These are phyloP conservation scores for Colletotrichum graminicola DNA, from an alignment of 2,329 filamentous ascomycete genomes.

Conservation along the genomic window DNA sequence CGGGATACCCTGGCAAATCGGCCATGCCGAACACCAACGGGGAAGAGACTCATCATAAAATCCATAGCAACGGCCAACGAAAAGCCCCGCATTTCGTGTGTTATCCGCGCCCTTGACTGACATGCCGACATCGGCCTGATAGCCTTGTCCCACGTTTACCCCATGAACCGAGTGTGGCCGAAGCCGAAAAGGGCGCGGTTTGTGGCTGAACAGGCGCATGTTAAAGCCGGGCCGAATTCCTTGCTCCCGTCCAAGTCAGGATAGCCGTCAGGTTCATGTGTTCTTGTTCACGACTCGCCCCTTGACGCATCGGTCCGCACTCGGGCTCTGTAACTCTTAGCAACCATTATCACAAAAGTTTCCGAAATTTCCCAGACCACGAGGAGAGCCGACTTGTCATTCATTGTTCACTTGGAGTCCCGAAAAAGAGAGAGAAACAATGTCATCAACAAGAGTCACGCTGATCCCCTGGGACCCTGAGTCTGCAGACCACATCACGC, in stretches of 20 bases:
- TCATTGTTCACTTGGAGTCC: too few relatives aligned
- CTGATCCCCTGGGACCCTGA: constrained; percentile 48
- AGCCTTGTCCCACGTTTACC: not conserved
- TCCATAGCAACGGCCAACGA: too few relatives aligned
- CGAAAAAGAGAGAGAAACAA: not conserved
- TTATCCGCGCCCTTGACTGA: not conserved
- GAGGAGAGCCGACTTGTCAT: not conserved
- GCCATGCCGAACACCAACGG: too few relatives aligned
- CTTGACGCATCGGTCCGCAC: not conserved
- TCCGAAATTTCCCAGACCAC: too few relatives aligned
- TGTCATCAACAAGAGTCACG: constrained; percentile 27
- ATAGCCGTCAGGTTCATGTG: not conserved
- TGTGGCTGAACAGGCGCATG: not conserved
- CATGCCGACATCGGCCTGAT: not conserved
- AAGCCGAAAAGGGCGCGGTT: not conserved
- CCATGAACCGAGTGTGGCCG: not conserved
- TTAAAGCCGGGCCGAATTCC: not conserved
- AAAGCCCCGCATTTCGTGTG: not conserved
- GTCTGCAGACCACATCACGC: constrained; percentile 43
- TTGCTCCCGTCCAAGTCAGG: not conserved
- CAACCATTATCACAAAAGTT: not conserved
- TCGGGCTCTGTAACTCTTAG: too few relatives aligned
- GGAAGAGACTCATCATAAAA: not conserved
- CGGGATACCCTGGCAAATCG: not conserved
- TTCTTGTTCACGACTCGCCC: not conserved